Base-by-base conservation (phyloP, 345 rosid genomes). In the Syzygium oleosum region DNA sequence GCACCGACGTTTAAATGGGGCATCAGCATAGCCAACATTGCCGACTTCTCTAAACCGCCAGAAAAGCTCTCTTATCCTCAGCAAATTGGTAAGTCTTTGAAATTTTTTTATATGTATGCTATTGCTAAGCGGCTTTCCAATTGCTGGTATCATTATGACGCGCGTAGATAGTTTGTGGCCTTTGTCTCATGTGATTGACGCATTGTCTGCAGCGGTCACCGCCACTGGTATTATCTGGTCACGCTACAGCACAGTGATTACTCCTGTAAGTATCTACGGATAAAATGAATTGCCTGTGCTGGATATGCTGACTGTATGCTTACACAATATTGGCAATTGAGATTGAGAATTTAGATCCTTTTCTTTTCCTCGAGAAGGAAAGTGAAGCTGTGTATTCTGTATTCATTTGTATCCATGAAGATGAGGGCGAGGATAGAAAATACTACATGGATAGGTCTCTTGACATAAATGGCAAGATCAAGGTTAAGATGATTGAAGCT, bases 1-100 rank as follows among this genome's bases (percentile, higher is more conserved):
- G 99, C 98, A 11, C 99, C 99, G 6, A 95, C 98, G 7, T 97
- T 97, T 84, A 97, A 97, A 88, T 96, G 99, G 99, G 98, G 98
- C 53, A 96, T 97, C 90, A 96, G 96, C 91, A 93, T 95, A 53
- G 99, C 98, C 78, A 97, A 96, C 88, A 41, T 97, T 85, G 99
- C 96, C 3, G 99, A 97, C 91, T 97, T 94, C 84, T 22, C 95
- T 55, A 95, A 96, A 90, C 98, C 96, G 22, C 96, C 98, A 0
- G 99, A 97, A 84, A 94, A 95, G 10, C 94, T 97, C 87, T 97
- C 99, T 34, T 95, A 95, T 88, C 98, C 98, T 88, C 99, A 96
- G 89, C 99, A 95, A 90, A 88, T 94, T 51, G 99, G 98, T 95
- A 91, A 58, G 54, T 16, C 41, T n/a, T 65, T 54, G 84, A 80